Conservation (phyloP, 352 stramenopile genomes). For the Globisporangium irregulare region DNA sequence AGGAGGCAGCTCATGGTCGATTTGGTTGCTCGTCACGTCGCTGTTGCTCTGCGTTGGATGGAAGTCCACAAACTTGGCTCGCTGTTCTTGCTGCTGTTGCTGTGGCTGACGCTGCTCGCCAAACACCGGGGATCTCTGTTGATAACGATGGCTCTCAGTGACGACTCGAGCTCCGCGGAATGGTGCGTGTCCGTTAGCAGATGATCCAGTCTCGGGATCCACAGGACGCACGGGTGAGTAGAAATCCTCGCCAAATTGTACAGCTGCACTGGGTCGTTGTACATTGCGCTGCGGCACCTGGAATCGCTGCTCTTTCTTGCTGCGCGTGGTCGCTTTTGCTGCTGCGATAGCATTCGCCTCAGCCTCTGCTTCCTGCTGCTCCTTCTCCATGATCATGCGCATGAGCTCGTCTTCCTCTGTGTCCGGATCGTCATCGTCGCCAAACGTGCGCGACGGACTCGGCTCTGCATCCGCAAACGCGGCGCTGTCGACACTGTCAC, state of each 20-base stretch:
- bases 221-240: constrained; percentile 32
- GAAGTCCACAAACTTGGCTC: background rate
- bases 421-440: background rate
- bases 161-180: constrained; percentile 10
- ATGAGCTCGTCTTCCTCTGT: constrained; percentile 44
- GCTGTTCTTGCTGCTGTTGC: background rate
- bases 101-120: background rate
- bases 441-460: constrained; percentile 9
- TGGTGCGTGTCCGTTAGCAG: background rate
- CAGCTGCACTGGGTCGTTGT: background rate
- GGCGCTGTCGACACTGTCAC: background rate
- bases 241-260: constrained; percentile 18
- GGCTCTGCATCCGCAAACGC: constrained; percentile 12
- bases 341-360: constrained; percentile 10
- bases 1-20: constrained; percentile 13
- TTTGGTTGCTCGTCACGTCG: constrained; percentile 12
- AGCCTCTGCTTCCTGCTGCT: constrained; percentile 23
- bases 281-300: constrained; percentile 3
- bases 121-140: background rate
- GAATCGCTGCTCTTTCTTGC: background rate
- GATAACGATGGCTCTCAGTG: background rate
- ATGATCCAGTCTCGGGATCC: background rate
- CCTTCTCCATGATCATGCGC: constrained; percentile 33
- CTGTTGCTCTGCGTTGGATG: background rate
- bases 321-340: constrained; percentile 4